Evolutionary conservation across 2,329 filamentous ascomycete genomes (phyloP).

Genomic region (Cladosporium sp.): DNA sequence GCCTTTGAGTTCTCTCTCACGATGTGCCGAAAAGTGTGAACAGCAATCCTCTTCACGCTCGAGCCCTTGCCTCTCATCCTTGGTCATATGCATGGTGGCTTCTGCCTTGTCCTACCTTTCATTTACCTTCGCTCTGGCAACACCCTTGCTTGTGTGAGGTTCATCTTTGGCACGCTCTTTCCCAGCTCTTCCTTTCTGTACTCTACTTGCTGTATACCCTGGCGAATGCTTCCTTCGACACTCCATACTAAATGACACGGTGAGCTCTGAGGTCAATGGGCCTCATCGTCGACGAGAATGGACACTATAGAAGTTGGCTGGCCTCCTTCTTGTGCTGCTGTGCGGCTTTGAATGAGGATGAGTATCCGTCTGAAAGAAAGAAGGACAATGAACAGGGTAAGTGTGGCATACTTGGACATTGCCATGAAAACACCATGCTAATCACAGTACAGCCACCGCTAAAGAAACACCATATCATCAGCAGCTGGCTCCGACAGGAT

Average conservation of each 20-base stretch:
- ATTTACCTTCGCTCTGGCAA: slow-evolving; percentile 4
- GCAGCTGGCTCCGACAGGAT: background rate
- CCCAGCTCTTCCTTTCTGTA: slow-evolving; percentile 10
- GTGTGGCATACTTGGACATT: background rate
- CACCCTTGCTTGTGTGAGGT: slow-evolving; percentile 10
- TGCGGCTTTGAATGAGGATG: slow-evolving; percentile 33
- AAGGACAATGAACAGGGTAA: slow-evolving; percentile 22
- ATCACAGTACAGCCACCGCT: background rate
- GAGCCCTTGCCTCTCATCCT: slow-evolving; percentile 14
- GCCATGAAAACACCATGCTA: background rate
- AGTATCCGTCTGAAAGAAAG: slow-evolving; percentile 25
- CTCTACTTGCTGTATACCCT: slow-evolving; percentile 10
- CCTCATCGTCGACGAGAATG: slow-evolving; percentile 34
- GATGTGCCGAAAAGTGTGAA: slow-evolving; percentile 2
- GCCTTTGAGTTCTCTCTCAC: background rate
- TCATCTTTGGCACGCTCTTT: background rate
- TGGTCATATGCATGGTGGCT: slow-evolving; percentile 10
- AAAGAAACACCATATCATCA: background rate
- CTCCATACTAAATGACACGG: slow-evolving; percentile 16
- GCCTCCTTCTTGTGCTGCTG: slow-evolving; percentile 38
- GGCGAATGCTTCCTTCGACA: slow-evolving; percentile 3
- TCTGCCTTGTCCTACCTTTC: slow-evolving; percentile 16
- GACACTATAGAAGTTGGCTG: slow-evolving; percentile 34
- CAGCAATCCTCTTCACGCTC: background rate
- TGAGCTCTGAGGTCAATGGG: slow-evolving; percentile 32